Evolutionary conservation across 148 eudicot genomes (phyloP).

Genomic region (Tetragonia tetragonoides): DNA sequence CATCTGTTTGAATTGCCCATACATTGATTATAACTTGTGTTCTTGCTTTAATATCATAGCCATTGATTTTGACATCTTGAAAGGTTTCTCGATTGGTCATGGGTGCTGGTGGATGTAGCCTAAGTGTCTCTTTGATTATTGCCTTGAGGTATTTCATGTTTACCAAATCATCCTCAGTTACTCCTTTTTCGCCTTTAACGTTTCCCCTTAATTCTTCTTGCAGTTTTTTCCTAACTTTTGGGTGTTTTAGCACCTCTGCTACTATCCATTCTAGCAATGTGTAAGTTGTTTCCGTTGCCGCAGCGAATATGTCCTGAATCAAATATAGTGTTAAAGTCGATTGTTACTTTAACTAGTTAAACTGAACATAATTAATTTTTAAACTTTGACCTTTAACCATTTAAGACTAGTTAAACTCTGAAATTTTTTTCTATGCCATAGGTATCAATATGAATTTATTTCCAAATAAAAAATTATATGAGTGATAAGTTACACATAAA

Average conservation of each 20-base stretch:
- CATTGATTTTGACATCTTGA: constrained; percentile 26
- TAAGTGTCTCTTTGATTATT: constrained; percentile 36
- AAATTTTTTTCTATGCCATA: no score
- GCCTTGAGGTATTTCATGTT: constrained; percentile 46
- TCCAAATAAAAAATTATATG: no score
- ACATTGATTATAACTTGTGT: constrained; percentile 30
- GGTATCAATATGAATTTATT: no score
- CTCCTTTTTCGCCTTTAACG: constrained; percentile 12
- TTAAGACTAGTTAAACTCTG: no score
- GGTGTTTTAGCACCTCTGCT: constrained; percentile 44
- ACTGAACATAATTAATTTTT: no score
- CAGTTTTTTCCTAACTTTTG: constrained; percentile 27
- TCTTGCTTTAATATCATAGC: constrained; percentile 31
- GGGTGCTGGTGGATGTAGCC: constrained; percentile 35
- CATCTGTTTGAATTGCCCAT: constrained; percentile 40
- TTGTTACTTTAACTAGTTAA: no score
- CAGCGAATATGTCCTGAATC: constrained; percentile 44
- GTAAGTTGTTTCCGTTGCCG: constrained; percentile 47
- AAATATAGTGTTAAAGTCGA: not conserved
- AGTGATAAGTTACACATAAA: no score
- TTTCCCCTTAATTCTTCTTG: constrained; percentile 39
- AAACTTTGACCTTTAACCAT: no score
- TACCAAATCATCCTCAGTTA: constrained; percentile 38
- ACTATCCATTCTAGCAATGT: constrained; percentile 47
- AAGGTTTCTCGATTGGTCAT: constrained; percentile 25